Evolutionary conservation across 2,329 filamentous ascomycete genomes (phyloP).

Genomic region (Fusarium graminum): DNA sequence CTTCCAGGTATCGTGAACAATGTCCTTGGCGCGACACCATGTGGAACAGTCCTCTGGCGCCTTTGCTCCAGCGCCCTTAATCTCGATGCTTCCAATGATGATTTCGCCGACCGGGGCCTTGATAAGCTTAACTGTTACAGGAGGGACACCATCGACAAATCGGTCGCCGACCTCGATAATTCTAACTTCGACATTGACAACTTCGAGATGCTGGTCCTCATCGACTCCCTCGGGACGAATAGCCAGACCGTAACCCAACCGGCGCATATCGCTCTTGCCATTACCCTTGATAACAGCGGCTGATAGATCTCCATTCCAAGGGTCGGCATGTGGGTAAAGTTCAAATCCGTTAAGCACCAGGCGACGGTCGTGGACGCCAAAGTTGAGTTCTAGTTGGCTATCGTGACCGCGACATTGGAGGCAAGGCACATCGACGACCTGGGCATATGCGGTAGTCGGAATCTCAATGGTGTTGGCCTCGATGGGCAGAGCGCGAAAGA

Average conservation of each 20-base stretch:
- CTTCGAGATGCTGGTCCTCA: slow-evolving; percentile 63
- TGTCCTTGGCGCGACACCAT: slow-evolving; percentile 64
- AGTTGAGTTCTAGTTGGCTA: slow-evolving; percentile 65
- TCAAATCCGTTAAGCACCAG: slow-evolving; percentile 71
- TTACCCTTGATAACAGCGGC: slow-evolving; percentile 61
- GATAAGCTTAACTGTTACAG: slow-evolving; percentile 72
- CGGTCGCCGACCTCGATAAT: slow-evolving; percentile 70
- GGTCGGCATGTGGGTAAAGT: slow-evolving; percentile 68
- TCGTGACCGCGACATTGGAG: slow-evolving; percentile 64
- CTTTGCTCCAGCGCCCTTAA: slow-evolving; percentile 48
- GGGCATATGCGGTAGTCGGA: slow-evolving; percentile 51
- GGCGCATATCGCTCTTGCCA: slow-evolving; percentile 53
- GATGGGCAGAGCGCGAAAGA: slow-evolving; percentile 58
- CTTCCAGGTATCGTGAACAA: slow-evolving; percentile 48
- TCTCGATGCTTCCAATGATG: slow-evolving; percentile 64
- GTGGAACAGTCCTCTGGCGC: slow-evolving; percentile 57
- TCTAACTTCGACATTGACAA: slow-evolving; percentile 68
- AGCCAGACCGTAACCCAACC: slow-evolving; percentile 64
- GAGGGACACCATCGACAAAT: slow-evolving; percentile 67
- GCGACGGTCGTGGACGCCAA: slow-evolving; percentile 63
- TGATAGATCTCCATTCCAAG: slow-evolving; percentile 58
- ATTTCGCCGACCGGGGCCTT: slow-evolving; percentile 68
- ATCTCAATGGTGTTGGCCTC: slow-evolving; percentile 55
- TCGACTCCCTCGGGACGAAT: slow-evolving; percentile 61
- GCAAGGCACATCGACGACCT: slow-evolving; percentile 65